These are phyloP conservation scores for Asterophora parasitica DNA, from an alignment of 768 basidiomycete species.

Conservation along the genomic window DNA sequence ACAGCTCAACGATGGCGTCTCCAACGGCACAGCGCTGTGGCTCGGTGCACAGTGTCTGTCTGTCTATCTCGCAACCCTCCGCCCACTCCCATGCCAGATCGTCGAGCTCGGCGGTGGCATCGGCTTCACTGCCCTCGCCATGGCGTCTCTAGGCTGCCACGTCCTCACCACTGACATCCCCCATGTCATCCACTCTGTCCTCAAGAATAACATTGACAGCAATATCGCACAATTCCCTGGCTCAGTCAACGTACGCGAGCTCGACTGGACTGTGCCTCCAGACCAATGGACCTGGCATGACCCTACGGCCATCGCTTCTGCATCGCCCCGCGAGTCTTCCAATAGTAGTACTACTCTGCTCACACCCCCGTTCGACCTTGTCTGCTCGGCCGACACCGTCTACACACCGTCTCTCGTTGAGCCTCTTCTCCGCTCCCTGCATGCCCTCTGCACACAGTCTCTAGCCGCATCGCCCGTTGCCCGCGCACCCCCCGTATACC, in stretches of 20 bases:
- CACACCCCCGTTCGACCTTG: conserved; percentile 64
- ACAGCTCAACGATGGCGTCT: conserved; percentile 55
- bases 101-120: conserved; percentile 83
- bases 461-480: conserved; percentile 18
- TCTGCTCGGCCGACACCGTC: conserved; percentile 50
- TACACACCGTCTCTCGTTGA: conserved; percentile 37
- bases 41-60: conserved; percentile 76
- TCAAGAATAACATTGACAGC: conserved; percentile 52
- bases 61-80: conserved; percentile 46
- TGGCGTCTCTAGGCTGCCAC: conserved; percentile 67
- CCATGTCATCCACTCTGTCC: conserved; percentile 58
- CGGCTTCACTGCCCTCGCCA: conserved; percentile 68
- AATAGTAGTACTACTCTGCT: conserved; percentile 22
- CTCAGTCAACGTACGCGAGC: conserved; percentile 51
- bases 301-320: conserved; percentile 29
- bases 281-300: conserved; percentile 54
- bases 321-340: conserved; percentile 17
- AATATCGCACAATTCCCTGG: conserved; percentile 48
- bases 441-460: conserved; percentile 42
- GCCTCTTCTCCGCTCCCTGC: conserved; percentile 69
- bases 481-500: conserved; percentile 46
- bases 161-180: conserved; percentile 74
- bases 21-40: conserved; percentile 85
- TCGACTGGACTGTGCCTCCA: conserved; percentile 66
- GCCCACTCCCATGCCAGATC: conserved; percentile 32